Conservation (phyloP, 1,284 basidiomycete species). For the Irpex sp. region DNA sequence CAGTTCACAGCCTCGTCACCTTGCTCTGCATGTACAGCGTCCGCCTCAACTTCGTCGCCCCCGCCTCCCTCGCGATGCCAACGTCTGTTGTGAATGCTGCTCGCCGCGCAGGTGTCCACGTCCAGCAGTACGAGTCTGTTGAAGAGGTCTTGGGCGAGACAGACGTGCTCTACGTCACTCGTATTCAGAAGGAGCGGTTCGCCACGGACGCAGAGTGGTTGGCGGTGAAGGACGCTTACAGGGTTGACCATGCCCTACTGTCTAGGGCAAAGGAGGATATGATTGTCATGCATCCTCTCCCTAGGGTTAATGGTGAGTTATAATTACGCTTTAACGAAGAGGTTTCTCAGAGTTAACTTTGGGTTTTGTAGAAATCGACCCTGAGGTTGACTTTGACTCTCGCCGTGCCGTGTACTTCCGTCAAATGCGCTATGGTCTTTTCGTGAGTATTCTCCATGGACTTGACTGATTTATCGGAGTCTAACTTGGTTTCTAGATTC, state of each 20-base stretch:
- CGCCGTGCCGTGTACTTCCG: conserved; percentile 96
- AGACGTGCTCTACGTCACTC: conserved; percentile 97
- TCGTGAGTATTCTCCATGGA: conserved; percentile 54
- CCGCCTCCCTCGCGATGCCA: conserved; percentile 89
- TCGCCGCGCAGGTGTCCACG: conserved; percentile 75
- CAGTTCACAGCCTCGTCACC: conserved; percentile 93
- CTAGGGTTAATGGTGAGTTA: conserved; percentile 74
- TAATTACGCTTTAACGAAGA: too few relatives aligned
- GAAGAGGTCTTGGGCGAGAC: conserved; percentile 89
- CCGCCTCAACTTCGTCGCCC: conserved; percentile 94
- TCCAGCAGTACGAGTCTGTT: conserved; percentile 78
- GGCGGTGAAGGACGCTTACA: conserved; percentile 88
- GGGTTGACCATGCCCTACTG: conserved; percentile 91
- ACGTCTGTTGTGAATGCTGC: conserved; percentile 79
- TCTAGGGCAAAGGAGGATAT: conserved; percentile 91
- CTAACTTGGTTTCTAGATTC: conserved; percentile 41
- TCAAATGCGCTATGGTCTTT: conserved; percentile 97
- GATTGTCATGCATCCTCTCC: conserved; percentile 98
- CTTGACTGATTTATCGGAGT: neutral
- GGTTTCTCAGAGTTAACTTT: neutral
- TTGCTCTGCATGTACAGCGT: conserved; percentile 92
- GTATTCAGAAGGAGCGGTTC: conserved; percentile 96
- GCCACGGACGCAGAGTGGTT: conserved; percentile 79
- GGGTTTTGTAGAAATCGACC: conserved; percentile 77
- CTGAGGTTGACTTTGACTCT: conserved; percentile 96